These are phyloP conservation scores for Apostasia ramifera DNA, from an alignment of 106 monocot genomes.

Conservation along the genomic window DNA sequence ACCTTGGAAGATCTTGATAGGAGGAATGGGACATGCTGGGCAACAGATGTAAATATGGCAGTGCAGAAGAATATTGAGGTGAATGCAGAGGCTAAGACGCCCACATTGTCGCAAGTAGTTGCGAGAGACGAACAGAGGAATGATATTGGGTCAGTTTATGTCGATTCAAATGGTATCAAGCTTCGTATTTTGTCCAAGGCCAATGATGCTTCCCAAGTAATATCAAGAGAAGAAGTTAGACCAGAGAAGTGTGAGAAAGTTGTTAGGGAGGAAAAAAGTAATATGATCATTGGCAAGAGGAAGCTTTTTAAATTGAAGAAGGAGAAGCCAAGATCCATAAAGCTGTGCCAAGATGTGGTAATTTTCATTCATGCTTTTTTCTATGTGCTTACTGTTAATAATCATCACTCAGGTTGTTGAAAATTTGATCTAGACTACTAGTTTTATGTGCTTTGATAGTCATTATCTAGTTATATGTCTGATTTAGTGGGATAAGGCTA, in stretches of 20 bases:
- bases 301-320: conserved; percentile 13
- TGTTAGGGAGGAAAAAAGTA: conserved; percentile 7
- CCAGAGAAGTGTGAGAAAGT: conserved; percentile 15
- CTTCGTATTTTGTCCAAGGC: conserved; percentile 72
- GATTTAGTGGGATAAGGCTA: not conserved
- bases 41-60: conserved; percentile 21
- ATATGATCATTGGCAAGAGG: conserved; percentile 16
- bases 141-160: conserved; percentile 56
- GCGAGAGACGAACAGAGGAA: not conserved
- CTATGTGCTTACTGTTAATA: too few relatives aligned
- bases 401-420: too few relatives aligned
- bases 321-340: conserved; percentile 26
- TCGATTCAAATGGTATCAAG: conserved; percentile 86
- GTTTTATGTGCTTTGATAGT: too few relatives aligned
- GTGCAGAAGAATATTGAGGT: conserved; percentile 1
- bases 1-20: conserved; percentile 83
- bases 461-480: not conserved
- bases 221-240: conserved; percentile 14
- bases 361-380: not conserved
- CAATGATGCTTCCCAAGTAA: conserved; percentile 10
- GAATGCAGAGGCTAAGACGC: conserved; percentile 18
- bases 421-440: too few relatives aligned
- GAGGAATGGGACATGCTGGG: conserved; percentile 87
- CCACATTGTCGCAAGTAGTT: conserved; percentile 10
- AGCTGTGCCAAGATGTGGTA: conserved; percentile 39